These are phyloP conservation scores for Lanmaoa pseudosensibilis DNA, from an alignment of 768 basidiomycete species.

Conservation along the genomic window DNA sequence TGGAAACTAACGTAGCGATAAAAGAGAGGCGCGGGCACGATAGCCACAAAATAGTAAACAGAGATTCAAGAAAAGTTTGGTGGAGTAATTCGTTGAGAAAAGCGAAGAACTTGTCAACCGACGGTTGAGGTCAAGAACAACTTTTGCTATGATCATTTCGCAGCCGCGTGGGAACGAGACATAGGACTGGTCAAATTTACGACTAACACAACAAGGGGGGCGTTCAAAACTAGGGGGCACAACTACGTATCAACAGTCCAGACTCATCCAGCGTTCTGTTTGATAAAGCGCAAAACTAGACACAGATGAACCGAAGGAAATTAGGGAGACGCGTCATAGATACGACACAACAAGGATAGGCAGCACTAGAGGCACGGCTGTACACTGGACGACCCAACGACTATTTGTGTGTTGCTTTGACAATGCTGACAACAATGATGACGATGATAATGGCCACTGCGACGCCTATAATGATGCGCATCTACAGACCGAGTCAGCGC, in stretches of 20 bases:
- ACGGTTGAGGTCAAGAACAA: constrained; percentile 15
- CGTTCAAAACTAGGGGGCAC: constrained; percentile 10
- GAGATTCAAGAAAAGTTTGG: constrained; percentile 17
- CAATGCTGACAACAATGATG: constrained; percentile 94
- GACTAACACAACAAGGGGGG: constrained; percentile 26
- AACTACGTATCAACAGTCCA: constrained; percentile 28
- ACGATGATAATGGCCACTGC: constrained; percentile 88
- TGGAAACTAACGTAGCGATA: constrained; percentile 28
- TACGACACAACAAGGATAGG: constrained; percentile 40
- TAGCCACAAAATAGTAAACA: constrained; percentile 30
- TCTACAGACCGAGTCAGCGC: constrained; percentile 45
- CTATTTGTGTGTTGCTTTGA: constrained; percentile 73
- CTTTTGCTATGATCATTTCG: constrained; percentile 7
- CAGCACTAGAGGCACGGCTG: constrained; percentile 10
- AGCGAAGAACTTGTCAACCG: neutral
- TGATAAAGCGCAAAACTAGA: constrained; percentile 15
- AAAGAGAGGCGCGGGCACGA: constrained; percentile 38
- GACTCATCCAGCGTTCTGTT: constrained; percentile 14
- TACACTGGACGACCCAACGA: neutral
- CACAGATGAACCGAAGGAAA: constrained; percentile 25
- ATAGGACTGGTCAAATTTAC: neutral
- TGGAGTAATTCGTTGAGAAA: constrained; percentile 5
- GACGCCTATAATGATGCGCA: constrained; percentile 94
- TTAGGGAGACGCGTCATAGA: constrained; percentile 42
- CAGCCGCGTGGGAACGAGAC: constrained; percentile 20